phyloP scores from a whole-genome alignment of 2,329 filamentous ascomycete genomes.

The Rosellinia necatrix region DNA sequence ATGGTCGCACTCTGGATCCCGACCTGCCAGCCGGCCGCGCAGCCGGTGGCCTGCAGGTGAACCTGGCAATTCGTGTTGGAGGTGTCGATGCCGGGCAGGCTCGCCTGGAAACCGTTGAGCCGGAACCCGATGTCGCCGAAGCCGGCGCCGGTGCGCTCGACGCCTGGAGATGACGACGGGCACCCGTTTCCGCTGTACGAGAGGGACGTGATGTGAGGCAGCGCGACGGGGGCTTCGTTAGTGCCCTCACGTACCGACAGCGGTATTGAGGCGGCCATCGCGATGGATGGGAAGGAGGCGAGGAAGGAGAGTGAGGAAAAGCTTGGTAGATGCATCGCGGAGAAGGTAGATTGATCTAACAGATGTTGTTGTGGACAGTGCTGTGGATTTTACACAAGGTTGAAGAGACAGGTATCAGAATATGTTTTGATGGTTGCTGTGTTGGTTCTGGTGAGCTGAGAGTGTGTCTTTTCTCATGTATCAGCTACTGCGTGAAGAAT shows the following conservation, averaged over 20 bases:
- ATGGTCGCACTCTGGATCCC: slow-evolving; percentile 42
- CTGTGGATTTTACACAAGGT: not conserved
- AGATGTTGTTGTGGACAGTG: not conserved
- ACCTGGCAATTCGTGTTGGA: slow-evolving; percentile 45
- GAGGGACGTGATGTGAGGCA: slow-evolving; percentile 41
- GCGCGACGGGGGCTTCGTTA: slow-evolving; percentile 27
- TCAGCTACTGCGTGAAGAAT: slow-evolving; percentile 12
- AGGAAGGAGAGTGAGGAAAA: slow-evolving; percentile 28
- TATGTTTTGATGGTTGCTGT: slow-evolving; percentile 4
- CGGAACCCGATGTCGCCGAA: slow-evolving; percentile 37
- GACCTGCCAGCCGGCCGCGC: slow-evolving; percentile 46
- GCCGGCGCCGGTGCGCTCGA: slow-evolving; percentile 40
- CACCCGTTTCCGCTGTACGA: slow-evolving; percentile 46
- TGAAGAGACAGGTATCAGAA: not conserved
- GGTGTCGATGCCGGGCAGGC: slow-evolving; percentile 28
- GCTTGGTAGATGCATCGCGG: slow-evolving; percentile 26
- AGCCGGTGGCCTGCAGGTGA: slow-evolving; percentile 41
- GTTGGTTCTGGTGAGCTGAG: not conserved
- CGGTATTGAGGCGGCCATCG: slow-evolving; percentile 24
- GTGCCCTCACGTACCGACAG: slow-evolving; percentile 25
- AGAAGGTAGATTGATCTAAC: not conserved
- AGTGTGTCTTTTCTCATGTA: slow-evolving; percentile 3
- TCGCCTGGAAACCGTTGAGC: slow-evolving; percentile 38
- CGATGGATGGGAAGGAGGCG: slow-evolving; percentile 26
- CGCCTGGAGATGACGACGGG: slow-evolving; percentile 40